These are phyloP conservation scores for Serendipita sp. DNA, from an alignment of 1,284 basidiomycete genomes.

Conservation along the genomic window DNA sequence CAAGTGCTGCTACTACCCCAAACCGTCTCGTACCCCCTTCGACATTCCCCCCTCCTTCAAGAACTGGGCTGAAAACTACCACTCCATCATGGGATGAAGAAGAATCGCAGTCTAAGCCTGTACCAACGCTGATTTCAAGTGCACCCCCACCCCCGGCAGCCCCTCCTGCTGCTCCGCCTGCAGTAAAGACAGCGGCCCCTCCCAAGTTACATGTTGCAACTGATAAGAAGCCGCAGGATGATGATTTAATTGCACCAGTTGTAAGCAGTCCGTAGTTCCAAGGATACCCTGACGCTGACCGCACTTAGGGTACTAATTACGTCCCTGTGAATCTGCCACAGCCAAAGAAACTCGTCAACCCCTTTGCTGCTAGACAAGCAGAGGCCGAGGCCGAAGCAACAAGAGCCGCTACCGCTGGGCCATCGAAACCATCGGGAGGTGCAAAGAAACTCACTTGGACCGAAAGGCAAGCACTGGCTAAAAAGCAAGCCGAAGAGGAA, in stretches of 20 bases:
- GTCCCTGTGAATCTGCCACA: slow-evolving; percentile 70
- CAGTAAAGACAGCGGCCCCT: slow-evolving; percentile 17
- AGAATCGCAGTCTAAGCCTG: slow-evolving; percentile 21
- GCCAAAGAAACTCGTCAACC: slow-evolving; percentile 78
- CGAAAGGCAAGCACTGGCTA: slow-evolving; percentile 75
- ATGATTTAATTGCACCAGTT: slow-evolving; percentile 69
- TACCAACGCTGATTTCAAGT: slow-evolving; percentile 32
- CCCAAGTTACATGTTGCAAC: slow-evolving; percentile 6
- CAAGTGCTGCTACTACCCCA: background rate
- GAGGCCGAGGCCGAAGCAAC: slow-evolving; percentile 19
- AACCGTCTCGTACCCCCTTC: background rate
- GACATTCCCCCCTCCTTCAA: slow-evolving; percentile 22
- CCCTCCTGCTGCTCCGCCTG: slow-evolving; percentile 19
- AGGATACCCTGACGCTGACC: background rate
- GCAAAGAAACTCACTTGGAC: slow-evolving; percentile 79
- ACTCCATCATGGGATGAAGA: slow-evolving; percentile 48
- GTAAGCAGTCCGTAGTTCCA: slow-evolving; percentile 18
- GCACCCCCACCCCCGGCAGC: slow-evolving; percentile 31
- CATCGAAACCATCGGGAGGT: slow-evolving; percentile 18
- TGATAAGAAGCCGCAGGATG: slow-evolving; percentile 51
- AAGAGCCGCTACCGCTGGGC: slow-evolving; percentile 17
- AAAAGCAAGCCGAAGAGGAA: slow-evolving; percentile 73
- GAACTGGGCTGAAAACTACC: slow-evolving; percentile 27
- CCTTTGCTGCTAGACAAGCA: slow-evolving; percentile 51
- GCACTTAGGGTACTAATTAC: slow-evolving; percentile 59